A percentile compares a stretch with the other conserved stretches of the same genome.
phyloP scores from a whole-genome alignment of 176 grass and related monocot species.

The Miscanthus lutarioriparius region DNA sequence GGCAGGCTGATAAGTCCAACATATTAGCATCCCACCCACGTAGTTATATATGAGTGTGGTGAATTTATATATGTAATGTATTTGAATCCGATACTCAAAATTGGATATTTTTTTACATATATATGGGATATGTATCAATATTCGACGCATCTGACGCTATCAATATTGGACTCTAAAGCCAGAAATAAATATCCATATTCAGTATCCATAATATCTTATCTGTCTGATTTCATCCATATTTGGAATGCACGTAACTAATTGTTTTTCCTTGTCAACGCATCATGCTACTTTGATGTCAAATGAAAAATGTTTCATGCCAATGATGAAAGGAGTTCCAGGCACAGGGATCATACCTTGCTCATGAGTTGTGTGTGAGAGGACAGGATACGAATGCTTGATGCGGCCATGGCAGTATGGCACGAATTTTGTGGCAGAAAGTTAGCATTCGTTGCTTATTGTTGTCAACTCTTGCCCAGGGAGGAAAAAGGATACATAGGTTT shows the following conservation, averaged over 20 bases:
- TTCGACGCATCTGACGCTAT: neutral
- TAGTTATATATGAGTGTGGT: too few relatives aligned
- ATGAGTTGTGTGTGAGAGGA: conserved; percentile 39
- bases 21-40: too few relatives aligned
- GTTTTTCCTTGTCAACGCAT: conserved; percentile 8
- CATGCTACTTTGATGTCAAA: conserved; percentile 9
- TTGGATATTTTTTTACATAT: too few relatives aligned
- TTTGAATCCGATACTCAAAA: too few relatives aligned
- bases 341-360: neutral
- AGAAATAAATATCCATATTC: neutral
- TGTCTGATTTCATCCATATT: neutral
- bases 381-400: neutral
- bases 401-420: neutral
- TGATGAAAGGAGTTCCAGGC: conserved; percentile 2
- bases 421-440: conserved; percentile 36
- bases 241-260: neutral
- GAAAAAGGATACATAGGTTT: neutral
- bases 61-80: too few relatives aligned
- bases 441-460: conserved; percentile 19
- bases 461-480: neutral
- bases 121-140: too few relatives aligned
- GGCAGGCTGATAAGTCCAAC: too few relatives aligned
- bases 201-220: neutral
- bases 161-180: neutral
- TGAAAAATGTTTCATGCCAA: neutral